These are phyloP conservation scores for Cryptococcus sp. DNA, from an alignment of 1,284 basidiomycete genomes.

Conservation along the genomic window DNA sequence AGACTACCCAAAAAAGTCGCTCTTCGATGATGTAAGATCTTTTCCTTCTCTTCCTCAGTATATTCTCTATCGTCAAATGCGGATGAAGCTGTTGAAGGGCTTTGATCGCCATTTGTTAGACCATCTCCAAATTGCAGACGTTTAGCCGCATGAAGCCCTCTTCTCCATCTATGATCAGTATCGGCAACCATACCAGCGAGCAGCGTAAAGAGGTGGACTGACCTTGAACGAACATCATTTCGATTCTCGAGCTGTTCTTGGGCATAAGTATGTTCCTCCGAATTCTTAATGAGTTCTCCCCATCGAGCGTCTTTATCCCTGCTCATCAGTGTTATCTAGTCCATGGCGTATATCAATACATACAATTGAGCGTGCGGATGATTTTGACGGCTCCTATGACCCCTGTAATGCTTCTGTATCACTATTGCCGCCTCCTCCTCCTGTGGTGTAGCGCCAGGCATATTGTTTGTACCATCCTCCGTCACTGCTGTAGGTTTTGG, in stretches of 20 bases:
- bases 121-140: slow-evolving; percentile 27
- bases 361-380: slow-evolving; percentile 10
- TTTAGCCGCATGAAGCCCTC: slow-evolving; percentile 25
- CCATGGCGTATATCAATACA: neutral
- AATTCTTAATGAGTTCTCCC: slow-evolving; percentile 27
- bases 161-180: slow-evolving; percentile 18
- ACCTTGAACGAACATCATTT: slow-evolving; percentile 33
- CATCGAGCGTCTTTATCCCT: slow-evolving; percentile 25
- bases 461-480: too few species aligned
- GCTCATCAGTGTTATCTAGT: neutral
- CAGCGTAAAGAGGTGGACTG: neutral
- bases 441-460: too few species aligned
- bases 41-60: slow-evolving; percentile 4
- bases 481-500: too few species aligned
- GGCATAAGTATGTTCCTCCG: slow-evolving; percentile 14
- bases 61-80: slow-evolving; percentile 4
- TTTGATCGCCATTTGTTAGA: slow-evolving; percentile 9
- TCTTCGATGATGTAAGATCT: slow-evolving; percentile 10
- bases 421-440: slow-evolving; percentile 8
- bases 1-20: slow-evolving; percentile 29
- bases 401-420: slow-evolving; percentile 20
- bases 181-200: neutral
- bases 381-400: slow-evolving; percentile 11
- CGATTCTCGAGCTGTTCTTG: slow-evolving; percentile 27
- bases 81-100: neutral